A percentile compares a stretch with the other conserved stretches of the same genome.
phyloP scores from a whole-genome alignment of 1,139 yeast genomes.

The Kodamaea sp. region DNA sequence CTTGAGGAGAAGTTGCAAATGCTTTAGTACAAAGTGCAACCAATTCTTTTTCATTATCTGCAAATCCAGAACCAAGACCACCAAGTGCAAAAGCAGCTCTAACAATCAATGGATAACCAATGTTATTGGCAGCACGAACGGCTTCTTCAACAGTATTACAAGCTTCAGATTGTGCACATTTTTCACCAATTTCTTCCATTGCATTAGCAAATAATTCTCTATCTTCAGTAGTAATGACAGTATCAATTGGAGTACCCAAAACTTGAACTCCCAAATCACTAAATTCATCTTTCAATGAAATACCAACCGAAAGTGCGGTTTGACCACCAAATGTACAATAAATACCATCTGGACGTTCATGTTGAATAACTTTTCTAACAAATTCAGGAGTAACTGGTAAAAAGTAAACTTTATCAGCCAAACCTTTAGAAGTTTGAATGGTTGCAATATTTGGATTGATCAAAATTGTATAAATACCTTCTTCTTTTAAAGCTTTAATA shows the following conservation, averaged over 20 bases:
- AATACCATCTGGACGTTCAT: conserved; percentile 96
- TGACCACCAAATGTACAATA: conserved; percentile 98
- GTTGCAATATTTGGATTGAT: conserved; percentile 98
- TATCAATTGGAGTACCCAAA: conserved; percentile 93
- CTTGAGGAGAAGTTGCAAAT: conserved; percentile 94
- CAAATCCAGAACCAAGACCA: conserved; percentile 98
- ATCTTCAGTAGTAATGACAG: conserved; percentile 95
- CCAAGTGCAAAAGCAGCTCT: conserved; percentile 98
- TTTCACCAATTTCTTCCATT: conserved; percentile 91
- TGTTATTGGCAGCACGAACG: conserved; percentile 72
- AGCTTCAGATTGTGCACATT: conserved; percentile 90
- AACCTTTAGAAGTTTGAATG: conserved; percentile 95
- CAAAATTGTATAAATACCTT: conserved; percentile 90
- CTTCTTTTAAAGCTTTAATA: conserved; percentile 92
- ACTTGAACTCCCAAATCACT: conserved; percentile 90
- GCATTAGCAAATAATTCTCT: conserved; percentile 93
- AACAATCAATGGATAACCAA: conserved; percentile 94
- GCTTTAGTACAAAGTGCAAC: conserved; percentile 84
- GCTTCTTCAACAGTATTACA: conserved; percentile 81
- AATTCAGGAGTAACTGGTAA: conserved; percentile 95
- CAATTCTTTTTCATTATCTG: conserved; percentile 83
- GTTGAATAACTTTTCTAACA: conserved; percentile 89
- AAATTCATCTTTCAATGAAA: conserved; percentile 91
- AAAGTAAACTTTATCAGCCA: conserved; percentile 97
- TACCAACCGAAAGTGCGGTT: conserved; percentile 95